phyloP scores from a whole-genome alignment of 768 basidiomycete species.

The Tricholoma terreum region DNA sequence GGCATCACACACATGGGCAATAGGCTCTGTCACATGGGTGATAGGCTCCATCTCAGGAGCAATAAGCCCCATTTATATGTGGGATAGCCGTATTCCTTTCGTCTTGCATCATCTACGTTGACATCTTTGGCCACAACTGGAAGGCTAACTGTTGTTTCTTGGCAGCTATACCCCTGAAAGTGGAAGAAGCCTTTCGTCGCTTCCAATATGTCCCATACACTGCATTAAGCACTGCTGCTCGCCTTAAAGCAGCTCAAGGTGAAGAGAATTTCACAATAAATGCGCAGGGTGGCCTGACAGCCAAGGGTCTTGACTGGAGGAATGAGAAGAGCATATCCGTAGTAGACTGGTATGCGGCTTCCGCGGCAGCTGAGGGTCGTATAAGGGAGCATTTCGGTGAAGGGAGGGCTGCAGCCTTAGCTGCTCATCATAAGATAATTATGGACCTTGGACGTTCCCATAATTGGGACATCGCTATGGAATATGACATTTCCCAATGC shows the following conservation, averaged over 20 bases:
- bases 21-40: background rate
- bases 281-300: too few species aligned
- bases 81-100: background rate
- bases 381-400: background rate
- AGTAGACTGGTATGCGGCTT: background rate
- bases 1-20: background rate
- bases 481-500: constrained; percentile 23
- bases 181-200: background rate
- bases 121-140: background rate
- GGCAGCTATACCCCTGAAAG: background rate
- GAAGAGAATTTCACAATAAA: background rate
- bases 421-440: background rate
- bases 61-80: background rate
- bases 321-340: background rate
- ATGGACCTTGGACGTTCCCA: too few species aligned
- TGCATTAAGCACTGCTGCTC: background rate
- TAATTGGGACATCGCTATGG: too few species aligned
- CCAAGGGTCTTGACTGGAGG: background rate
- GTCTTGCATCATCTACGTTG: background rate
- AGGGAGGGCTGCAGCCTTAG: background rate
- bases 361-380: background rate
- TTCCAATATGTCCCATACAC: background rate
- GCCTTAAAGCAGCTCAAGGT: background rate
- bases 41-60: background rate
- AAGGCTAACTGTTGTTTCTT: background rate